phyloP scores from a whole-genome alignment of 768 basidiomycete genomes.

The Grammothele lineata region DNA sequence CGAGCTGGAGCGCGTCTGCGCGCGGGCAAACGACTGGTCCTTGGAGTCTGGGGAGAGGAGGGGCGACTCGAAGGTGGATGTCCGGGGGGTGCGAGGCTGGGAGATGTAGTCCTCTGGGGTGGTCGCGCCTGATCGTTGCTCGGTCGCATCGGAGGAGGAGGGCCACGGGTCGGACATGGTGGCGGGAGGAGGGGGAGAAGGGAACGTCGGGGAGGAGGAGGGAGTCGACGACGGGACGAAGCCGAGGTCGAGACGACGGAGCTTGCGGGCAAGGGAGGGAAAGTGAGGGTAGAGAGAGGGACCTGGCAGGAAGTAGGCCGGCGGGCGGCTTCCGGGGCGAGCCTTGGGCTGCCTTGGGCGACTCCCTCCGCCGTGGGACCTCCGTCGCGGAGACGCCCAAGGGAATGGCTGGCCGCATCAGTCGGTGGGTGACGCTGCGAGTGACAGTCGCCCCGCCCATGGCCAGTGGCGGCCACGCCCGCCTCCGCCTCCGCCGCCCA shows the following conservation, averaged over 20 bases:
- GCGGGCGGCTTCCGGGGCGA: not conserved
- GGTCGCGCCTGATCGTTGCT: constrained; percentile 15
- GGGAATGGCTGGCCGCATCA: too few species aligned
- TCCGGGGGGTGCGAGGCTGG: constrained; percentile 19
- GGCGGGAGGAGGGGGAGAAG: not conserved
- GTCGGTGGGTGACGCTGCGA: too few species aligned
- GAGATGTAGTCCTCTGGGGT: constrained; percentile 13
- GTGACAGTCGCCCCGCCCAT: too few species aligned
- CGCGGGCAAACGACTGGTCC: constrained; percentile 7
- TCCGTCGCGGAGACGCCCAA: too few species aligned
- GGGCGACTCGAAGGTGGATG: constrained; percentile 27
- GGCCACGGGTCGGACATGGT: constrained; percentile 8
- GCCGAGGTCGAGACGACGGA: not conserved
- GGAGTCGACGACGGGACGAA: constrained; percentile 1
- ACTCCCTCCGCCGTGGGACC: constrained; percentile 2
- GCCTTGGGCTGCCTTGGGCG: not conserved
- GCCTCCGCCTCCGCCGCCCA: too few species aligned
- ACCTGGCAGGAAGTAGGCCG: not conserved
- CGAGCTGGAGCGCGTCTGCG: constrained; percentile 24
- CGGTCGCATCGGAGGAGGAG: constrained; percentile 14
- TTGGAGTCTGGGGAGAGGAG: constrained; percentile 23
- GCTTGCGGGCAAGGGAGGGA: not conserved
- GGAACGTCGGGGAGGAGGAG: not conserved
- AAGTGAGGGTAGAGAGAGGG: constrained; percentile 3
- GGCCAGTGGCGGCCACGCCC: too few species aligned